phyloP scores from a whole-genome alignment of 164 flowering plant genomes.

The Berberis thunbergii region DNA sequence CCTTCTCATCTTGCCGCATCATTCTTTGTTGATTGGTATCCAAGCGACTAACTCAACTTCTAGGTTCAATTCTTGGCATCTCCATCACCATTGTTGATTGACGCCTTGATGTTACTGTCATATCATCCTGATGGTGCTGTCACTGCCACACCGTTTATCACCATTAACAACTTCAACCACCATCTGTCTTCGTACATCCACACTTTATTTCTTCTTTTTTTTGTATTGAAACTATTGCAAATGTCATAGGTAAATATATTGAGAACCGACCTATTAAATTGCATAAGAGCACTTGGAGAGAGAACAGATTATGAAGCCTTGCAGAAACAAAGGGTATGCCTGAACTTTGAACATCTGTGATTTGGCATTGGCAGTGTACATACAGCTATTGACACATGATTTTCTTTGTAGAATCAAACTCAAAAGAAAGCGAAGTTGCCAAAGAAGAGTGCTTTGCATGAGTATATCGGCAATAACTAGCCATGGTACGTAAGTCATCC shows the following conservation, averaged over 20 bases:
- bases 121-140: too few species aligned
- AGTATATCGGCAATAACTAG: conserved; percentile 26
- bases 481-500: too few species aligned
- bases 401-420: conserved; percentile 42
- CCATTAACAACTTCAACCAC: too few species aligned
- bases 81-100: too few species aligned
- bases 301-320: conserved; percentile 67
- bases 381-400: not conserved
- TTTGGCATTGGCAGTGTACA: not conserved
- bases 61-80: too few species aligned
- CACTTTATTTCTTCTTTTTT: not conserved
- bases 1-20: too few species aligned
- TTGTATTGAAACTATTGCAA: not conserved
- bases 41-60: too few species aligned
- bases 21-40: too few species aligned
- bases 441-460: conserved; percentile 80
- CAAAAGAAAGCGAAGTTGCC: conserved; percentile 61
- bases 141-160: too few species aligned
- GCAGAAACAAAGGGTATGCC: conserved; percentile 67
- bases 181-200: too few species aligned
- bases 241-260: conserved; percentile 26
- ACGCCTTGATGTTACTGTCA: too few species aligned
- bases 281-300: conserved; percentile 85
- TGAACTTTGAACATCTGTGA: not conserved
- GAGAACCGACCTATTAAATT: conserved; percentile 32